A percentile compares a stretch with the other conserved stretches of the same genome.
Evolutionary conservation across 139 green algal genomes (phyloP).

Genomic region (Pleodorina starrii): DNA sequence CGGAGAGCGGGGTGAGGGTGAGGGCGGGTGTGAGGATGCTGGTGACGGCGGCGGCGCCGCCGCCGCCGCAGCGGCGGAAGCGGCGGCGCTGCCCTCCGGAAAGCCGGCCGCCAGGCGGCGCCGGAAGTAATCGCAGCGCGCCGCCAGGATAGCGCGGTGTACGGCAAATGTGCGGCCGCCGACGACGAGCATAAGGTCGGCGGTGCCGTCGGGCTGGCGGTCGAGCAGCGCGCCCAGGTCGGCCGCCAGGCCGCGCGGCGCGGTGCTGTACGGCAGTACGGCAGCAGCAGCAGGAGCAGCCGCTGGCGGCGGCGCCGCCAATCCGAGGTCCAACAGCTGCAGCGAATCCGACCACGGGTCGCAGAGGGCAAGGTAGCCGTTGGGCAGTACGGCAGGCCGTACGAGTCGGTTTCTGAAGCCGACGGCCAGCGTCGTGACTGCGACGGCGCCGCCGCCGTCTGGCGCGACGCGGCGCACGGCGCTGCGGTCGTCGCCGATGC

Average conservation of each 20-base stretch:
- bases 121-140: conserved; percentile 24
- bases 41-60: too few relatives aligned
- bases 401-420: not conserved
- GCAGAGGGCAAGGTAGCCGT: conserved; percentile 5
- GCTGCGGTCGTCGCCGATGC: not conserved
- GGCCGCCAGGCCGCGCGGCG: not conserved
- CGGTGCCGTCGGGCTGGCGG: not conserved
- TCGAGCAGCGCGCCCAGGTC: conserved; percentile 26
- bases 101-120: conserved; percentile 18
- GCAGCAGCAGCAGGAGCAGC: too few relatives aligned
- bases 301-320: not conserved
- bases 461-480: not conserved
- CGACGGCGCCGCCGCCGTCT: too few relatives aligned
- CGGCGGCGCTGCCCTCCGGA: not conserved
- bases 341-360: too few relatives aligned
- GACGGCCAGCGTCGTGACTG: not conserved
- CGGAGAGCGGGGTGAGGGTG: too few relatives aligned
- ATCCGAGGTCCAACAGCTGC: not conserved
- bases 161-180: not conserved
- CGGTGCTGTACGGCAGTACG: not conserved
- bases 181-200: not conserved
- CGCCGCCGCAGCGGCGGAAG: too few relatives aligned
- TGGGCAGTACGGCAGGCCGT: not conserved
- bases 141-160: not conserved
- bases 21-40: too few relatives aligned